Evolutionary conservation across 257 asterid genomes (phyloP).

Genomic region (Lycium ferocissimum): DNA sequence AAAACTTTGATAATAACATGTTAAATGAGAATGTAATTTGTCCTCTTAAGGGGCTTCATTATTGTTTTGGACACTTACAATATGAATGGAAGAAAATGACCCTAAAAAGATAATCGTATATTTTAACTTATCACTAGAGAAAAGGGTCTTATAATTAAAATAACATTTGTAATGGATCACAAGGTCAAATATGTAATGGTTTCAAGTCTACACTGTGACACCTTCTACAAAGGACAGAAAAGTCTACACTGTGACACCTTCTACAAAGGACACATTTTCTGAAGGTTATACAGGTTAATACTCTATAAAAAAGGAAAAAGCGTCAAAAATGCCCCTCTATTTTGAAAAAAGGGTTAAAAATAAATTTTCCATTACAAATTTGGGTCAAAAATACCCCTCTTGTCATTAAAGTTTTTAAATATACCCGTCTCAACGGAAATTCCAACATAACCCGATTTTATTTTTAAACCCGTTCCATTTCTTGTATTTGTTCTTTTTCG

Average conservation of each 20-base stretch:
- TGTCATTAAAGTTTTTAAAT: no score
- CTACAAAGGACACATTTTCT: background rate
- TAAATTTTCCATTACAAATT: no score
- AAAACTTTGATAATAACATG: background rate
- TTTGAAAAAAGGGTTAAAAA: no score
- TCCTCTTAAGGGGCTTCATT: background rate
- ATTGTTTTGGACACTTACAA: background rate
- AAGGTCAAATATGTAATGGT: background rate
- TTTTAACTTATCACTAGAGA: background rate
- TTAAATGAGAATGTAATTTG: background rate
- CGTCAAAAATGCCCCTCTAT: no score
- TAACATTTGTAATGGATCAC: no score
- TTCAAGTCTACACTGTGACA: background rate
- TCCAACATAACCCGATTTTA: no score
- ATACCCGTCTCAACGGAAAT: no score
- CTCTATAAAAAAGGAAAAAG: no score
- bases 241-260: background rate
- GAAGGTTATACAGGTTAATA: background rate
- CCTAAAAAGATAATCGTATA: background rate
- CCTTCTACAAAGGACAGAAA: background rate
- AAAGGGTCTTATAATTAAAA: background rate
- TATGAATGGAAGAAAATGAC: background rate
- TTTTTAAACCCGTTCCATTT: no score
- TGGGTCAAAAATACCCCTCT: no score
- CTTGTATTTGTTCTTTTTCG: background rate